Evolutionary conservation across 441 rosid genomes (phyloP).

Genomic region (Euphorbia corollata): DNA sequence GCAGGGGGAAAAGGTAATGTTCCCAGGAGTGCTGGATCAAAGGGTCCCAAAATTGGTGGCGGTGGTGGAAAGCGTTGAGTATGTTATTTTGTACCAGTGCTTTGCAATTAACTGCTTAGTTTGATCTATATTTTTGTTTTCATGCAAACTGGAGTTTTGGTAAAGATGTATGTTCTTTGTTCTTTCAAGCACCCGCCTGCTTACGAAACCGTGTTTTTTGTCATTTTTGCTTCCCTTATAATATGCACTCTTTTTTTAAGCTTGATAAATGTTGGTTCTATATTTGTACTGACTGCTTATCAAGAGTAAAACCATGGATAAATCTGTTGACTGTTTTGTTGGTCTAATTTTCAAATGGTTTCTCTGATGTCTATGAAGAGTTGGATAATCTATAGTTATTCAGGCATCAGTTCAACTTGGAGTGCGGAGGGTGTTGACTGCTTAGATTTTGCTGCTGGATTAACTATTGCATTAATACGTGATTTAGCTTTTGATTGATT

Average conservation of each 20-base stretch:
- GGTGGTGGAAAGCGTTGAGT: slow-evolving; percentile 88
- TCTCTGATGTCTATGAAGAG: no score
- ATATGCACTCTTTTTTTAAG: slow-evolving; percentile 7
- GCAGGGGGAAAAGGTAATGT: slow-evolving; percentile 40
- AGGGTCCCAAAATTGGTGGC: slow-evolving; percentile 75
- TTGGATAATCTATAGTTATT: no score
- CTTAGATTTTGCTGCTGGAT: no score
- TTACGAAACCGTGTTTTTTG: slow-evolving; percentile 5
- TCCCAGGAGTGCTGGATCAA: slow-evolving; percentile 44
- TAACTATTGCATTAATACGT: no score
- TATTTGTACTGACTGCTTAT: not conserved
- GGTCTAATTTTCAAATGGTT: no score
- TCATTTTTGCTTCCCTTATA: slow-evolving; percentile 6
- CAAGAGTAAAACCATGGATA: no score
- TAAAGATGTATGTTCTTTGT: slow-evolving; percentile 14
- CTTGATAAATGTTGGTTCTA: slow-evolving; percentile 9
- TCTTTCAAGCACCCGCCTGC: slow-evolving; percentile 12
- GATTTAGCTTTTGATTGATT: no score
- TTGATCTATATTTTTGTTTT: slow-evolving; percentile 1
- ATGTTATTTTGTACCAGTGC: not conserved
- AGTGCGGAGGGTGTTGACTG: no score
- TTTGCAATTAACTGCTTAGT: slow-evolving; percentile 9
- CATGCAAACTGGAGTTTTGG: slow-evolving; percentile 14
- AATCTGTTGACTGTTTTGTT: no score
- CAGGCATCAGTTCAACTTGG: no score